Percentiles rank a stretch among this genome's conserved stretches.
Evolutionary conservation across 768 basidiomycete genomes (phyloP).

Genomic region (Dacryopinax spathularia): DNA sequence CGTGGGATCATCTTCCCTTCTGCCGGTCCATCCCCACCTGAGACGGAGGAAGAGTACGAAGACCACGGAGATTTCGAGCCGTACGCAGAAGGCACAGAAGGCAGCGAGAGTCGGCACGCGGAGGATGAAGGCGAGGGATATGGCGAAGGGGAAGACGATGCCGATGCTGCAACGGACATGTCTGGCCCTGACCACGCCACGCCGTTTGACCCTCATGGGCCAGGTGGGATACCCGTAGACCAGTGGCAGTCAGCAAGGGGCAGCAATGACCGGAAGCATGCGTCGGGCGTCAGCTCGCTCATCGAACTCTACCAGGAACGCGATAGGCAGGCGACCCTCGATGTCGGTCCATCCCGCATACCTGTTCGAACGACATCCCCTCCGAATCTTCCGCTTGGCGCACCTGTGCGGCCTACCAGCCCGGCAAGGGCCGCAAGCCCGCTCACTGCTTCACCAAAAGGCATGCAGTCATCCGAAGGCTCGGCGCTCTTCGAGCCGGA

Average conservation of each 20-base stretch:
- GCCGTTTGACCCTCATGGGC: constrained; percentile 2
- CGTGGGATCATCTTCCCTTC: not conserved
- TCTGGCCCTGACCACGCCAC: constrained; percentile 6
- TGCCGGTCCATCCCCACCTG: not conserved
- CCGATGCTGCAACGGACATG: constrained; percentile 4
- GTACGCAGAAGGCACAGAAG: not conserved
- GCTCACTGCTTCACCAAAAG: constrained; percentile 15
- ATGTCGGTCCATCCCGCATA: constrained; percentile 20
- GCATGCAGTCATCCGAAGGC: constrained; percentile 14
- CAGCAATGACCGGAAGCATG: not conserved
- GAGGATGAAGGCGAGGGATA: constrained; percentile 9
- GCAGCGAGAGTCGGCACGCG: not conserved
- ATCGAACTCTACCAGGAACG: constrained; percentile 76
- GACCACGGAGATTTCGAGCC: not conserved
- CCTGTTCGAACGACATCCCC: constrained; percentile 24
- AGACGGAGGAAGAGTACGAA: not conserved
- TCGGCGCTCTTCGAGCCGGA: constrained; percentile 6
- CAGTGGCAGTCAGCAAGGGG: not conserved
- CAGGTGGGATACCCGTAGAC: not conserved
- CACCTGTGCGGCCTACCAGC: constrained; percentile 29
- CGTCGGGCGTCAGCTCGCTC: constrained; percentile 23
- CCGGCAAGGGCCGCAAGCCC: constrained; percentile 13
- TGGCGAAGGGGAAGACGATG: constrained; percentile 5
- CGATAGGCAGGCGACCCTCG: constrained; percentile 32
- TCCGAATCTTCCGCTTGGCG: constrained; percentile 12